Evolutionary conservation across 176 grass and related monocot genomes (phyloP), one percentile per base, ranked within the genome.

Genomic region (Elaeis guineensis): DNA sequence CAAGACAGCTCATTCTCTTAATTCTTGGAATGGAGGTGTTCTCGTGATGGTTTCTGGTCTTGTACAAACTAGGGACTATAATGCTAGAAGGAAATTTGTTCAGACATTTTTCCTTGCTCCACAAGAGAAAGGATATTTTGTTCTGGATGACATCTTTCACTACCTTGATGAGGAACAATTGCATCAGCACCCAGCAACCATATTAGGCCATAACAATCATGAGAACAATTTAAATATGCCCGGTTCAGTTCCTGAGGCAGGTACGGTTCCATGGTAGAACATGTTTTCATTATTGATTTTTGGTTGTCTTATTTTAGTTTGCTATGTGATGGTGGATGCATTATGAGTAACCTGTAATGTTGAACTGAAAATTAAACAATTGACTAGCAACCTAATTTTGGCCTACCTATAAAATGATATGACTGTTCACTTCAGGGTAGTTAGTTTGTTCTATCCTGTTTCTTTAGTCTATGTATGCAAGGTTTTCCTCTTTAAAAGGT

Each of bases 81-180:
- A 4, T 64, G 51, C 77, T 51, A 78, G 80, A 67, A 90, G 81
- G 70, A 84, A 90, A 59, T 98, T 98, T 69, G 70, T 98, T 49
- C 94, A 98, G 65, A 98, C 61, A 54, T 93, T 98, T 66, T 92
- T 98, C 68, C 79, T 98, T 71, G 94, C 94, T 2, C 94, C 94
- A 0, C 94, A 98, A 55, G 93, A 98, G 71, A 92, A 93, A 69
- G 94, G 94, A 22, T 98, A 86, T 69, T 98, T 92, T 85, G 85
- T 98, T 61, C 87, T 98, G 49, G 92, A 86, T 50, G 94, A 98
- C 80, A 83, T 92, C 62, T 92, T 92, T 57, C 88, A 98, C 35
- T 82, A 89, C 15, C 84, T 98, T 64, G 88, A 98, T 67, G 78
- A 89, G 77, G 94, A 98, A 66, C 81, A 92, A 59, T 64, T 54